Conservation (phyloP, 305 asterid genomes). For the Fraxinus albicans region DNA sequence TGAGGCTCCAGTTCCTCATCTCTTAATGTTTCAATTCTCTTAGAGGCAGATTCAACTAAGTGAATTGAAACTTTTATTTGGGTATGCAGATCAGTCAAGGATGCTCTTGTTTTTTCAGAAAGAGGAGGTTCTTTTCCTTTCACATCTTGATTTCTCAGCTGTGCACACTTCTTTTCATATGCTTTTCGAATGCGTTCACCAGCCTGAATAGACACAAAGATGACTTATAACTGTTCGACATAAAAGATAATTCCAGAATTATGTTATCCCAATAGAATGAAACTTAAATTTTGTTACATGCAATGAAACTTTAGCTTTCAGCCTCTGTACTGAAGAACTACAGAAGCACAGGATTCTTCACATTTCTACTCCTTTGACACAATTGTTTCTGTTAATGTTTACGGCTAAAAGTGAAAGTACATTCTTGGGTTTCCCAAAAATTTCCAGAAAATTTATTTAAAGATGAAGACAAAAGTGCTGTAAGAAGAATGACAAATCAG, state of each 20-base stretch:
- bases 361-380: not conserved
- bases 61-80: slow-evolving; percentile 90
- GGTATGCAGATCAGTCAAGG: slow-evolving; percentile 74
- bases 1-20: slow-evolving; percentile 92
- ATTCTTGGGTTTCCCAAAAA: not conserved
- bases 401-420: not conserved
- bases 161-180: slow-evolving; percentile 80
- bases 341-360: not conserved
- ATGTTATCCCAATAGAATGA: not conserved
- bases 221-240: not conserved
- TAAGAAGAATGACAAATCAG: not conserved
- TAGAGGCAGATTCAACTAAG: slow-evolving; percentile 84
- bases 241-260: not conserved
- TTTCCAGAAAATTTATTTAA: not conserved
- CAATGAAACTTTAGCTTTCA: not conserved
- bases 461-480: not conserved
- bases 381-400: not conserved
- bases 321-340: not conserved
- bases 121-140: slow-evolving; percentile 82
- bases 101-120: slow-evolving; percentile 64
- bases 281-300: not conserved
- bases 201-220: slow-evolving; percentile 44
- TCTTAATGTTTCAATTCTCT: slow-evolving; percentile 80
- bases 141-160: slow-evolving; percentile 68
- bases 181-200: slow-evolving; percentile 79